phyloP scores from a whole-genome alignment of 2,329 filamentous ascomycete genomes.

The Alternaria arborescens region DNA sequence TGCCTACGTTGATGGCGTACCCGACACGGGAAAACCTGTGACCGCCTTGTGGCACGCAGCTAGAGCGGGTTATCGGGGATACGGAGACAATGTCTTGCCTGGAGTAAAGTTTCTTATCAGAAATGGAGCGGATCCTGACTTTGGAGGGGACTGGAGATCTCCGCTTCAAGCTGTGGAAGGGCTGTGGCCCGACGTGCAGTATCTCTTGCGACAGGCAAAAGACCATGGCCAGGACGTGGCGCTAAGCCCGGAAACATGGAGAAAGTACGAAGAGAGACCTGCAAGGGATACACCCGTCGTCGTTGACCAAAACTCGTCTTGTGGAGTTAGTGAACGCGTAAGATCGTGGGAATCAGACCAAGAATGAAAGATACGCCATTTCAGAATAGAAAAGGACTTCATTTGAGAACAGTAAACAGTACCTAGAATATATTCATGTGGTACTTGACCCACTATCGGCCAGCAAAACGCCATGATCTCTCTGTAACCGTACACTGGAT shows the following conservation, averaged over 20 bases:
- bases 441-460: neutral
- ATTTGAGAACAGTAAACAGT: neutral
- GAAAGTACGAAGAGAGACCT: neutral
- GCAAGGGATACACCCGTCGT: no score
- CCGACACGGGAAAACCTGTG: neutral
- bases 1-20: neutral
- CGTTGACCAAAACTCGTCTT: neutral
- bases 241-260: neutral
- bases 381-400: neutral
- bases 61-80: neutral
- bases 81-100: neutral
- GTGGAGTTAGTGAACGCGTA: neutral
- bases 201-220: neutral
- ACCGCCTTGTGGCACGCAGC: constrained; percentile 5
- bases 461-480: constrained; percentile 9
- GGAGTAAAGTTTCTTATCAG: constrained; percentile 3
- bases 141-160: neutral
- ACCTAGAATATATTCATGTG: neutral
- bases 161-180: neutral
- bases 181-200: neutral
- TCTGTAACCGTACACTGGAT: constrained; percentile 1
- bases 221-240: neutral
- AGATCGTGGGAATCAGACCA: neutral
- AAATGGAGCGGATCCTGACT: constrained; percentile 2
- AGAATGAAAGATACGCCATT: neutral